A percentile compares a stretch with the other conserved stretches of the same genome.
Evolutionary conservation across 2,329 filamentous ascomycete genomes (phyloP).

Genomic region (Bipolaris bicolor): DNA sequence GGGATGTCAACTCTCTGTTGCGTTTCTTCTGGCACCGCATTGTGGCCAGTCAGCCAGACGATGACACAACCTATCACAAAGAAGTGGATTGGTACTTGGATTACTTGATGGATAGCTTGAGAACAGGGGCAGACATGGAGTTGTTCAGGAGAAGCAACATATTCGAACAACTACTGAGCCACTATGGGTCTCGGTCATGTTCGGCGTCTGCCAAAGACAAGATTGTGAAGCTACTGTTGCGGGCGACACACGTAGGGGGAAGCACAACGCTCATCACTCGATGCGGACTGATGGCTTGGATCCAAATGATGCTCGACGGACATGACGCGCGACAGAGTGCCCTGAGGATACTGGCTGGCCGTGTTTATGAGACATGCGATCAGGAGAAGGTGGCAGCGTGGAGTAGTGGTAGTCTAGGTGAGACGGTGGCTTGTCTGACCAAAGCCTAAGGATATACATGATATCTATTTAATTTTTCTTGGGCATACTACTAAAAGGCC

Average conservation of each 20-base stretch:
- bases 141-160: constrained; percentile 67
- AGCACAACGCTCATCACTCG: constrained; percentile 82
- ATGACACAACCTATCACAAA: constrained; percentile 71
- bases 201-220: constrained; percentile 65
- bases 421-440: constrained; percentile 16
- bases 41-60: constrained; percentile 74
- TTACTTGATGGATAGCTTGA: constrained; percentile 72
- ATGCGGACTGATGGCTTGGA: constrained; percentile 76
- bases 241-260: constrained; percentile 72
- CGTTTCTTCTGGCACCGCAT: constrained; percentile 71
- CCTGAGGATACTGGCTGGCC: constrained; percentile 61
- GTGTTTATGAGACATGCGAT: constrained; percentile 70
- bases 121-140: constrained; percentile 63
- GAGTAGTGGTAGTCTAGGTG: constrained; percentile 57
- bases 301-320: constrained; percentile 64
- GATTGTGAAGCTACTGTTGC: constrained; percentile 67
- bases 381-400: constrained; percentile 68
- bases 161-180: constrained; percentile 75
- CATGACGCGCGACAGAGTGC: constrained; percentile 58
- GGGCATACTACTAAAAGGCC: constrained; percentile 5
- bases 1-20: constrained; percentile 66
- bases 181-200: constrained; percentile 72
- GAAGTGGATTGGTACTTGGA: constrained; percentile 77
- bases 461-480: background rate
- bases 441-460: constrained; percentile 12